Base-by-base conservation (phyloP, 2,329 filamentous ascomycete species). In the Delphinella strobiligena region DNA sequence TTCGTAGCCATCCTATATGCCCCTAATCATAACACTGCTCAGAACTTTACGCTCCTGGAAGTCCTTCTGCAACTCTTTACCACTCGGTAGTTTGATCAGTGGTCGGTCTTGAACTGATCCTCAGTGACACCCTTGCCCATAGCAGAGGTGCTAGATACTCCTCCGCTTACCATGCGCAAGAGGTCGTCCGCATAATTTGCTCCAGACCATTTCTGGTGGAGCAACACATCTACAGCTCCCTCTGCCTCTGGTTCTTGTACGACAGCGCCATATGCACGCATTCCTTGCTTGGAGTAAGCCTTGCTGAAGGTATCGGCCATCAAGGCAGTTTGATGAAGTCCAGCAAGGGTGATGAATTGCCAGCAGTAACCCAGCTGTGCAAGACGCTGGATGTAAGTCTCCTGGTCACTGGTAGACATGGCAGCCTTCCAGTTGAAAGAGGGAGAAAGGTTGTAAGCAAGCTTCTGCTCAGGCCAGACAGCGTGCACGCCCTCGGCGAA, bases 391-490 rank as follows among this genome's bases (percentile, higher is more conserved):
- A 98, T 98, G 69, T 96, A 98, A 15, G 91, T 98, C 68, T 94
- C 86, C 67, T 98, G 91, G 61, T 96, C 89, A 38, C 74, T 72
- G 49, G 82, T 78, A 33, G 85, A 74, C 88, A 95, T 95, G 53
- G 89, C 91, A 43, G 87, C 74, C 72, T 96, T 96, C 91, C 91
- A 98, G 77, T 98, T 98, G 81, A 98, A 98, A 3, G 87, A 94
- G 19, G 91, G 91, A 0, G 87, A 95, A 48, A 98, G 80, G 72
- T 98, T 98, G 72, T 98, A 98, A 4, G 91, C 82, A 44, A 98
- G 82, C 83, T 98, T 98, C 64, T 95, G 85, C 67, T 98, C 83
- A 1, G 91, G 91, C 78, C 82, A 95, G 8, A 87, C 85, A 41
- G 86, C 82, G 63, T 96, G 91, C 31, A 98, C 89, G 36, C 91